Evolutionary conservation across 371 early-diverging fungal genomes (phyloP).

Genomic region (Rhizopus stolonifer): DNA sequence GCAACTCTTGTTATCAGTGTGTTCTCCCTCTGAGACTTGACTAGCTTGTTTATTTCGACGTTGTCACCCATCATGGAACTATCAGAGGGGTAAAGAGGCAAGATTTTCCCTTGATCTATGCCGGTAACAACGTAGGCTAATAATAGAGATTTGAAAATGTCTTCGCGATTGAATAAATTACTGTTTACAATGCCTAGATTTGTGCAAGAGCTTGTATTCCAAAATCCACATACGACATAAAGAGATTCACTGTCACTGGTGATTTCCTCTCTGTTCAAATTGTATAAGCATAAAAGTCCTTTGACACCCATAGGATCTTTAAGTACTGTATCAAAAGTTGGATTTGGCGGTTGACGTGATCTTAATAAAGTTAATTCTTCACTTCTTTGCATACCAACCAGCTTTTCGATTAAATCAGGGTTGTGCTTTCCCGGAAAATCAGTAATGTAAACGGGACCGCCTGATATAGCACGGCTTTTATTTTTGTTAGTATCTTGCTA

Average conservation of each 20-base stretch:
- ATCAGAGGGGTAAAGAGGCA: background rate
- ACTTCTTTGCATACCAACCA: slow-evolving; percentile 15
- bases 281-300: slow-evolving; percentile 5
- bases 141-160: background rate
- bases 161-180: background rate
- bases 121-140: slow-evolving; percentile 17
- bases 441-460: slow-evolving; percentile 48
- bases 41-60: background rate
- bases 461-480: slow-evolving; percentile 40
- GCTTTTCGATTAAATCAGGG: slow-evolving; percentile 13
- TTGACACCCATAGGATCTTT: slow-evolving; percentile 10
- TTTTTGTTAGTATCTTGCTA: background rate
- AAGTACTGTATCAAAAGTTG: slow-evolving; percentile 21
- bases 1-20: background rate
- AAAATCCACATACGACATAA: slow-evolving; percentile 19
- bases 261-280: slow-evolving; percentile 4
- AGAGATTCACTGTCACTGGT: background rate
- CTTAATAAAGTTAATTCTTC: slow-evolving; percentile 10
- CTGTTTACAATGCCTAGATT: slow-evolving; percentile 5
- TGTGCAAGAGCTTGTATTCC: slow-evolving; percentile 10
- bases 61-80: too few relatives aligned
- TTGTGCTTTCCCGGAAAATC: slow-evolving; percentile 34
- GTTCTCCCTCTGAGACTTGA: background rate
- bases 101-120: slow-evolving; percentile 5
- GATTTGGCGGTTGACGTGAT: slow-evolving; percentile 8